phyloP scores from a whole-genome alignment of 768 basidiomycete species.

The Boletus sensibilis region DNA sequence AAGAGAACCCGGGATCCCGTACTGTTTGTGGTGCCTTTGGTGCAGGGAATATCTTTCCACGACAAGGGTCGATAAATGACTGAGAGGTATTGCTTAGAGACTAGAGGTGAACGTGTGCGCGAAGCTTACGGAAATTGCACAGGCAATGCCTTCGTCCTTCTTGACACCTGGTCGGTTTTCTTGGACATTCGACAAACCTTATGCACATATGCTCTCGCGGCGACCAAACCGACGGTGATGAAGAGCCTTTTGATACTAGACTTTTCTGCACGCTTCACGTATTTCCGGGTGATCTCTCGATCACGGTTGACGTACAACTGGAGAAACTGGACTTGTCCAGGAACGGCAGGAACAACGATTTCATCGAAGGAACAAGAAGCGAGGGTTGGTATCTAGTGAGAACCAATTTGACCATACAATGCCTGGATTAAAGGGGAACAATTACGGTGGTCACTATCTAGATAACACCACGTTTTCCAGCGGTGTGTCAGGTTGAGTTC shows the following conservation, averaged over 20 bases:
- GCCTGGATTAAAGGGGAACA: neutral
- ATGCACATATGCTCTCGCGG: no score
- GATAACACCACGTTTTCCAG: constrained; percentile 69
- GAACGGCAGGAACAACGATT: constrained; percentile 75
- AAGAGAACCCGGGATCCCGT: constrained; percentile 20
- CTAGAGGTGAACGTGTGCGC: constrained; percentile 31
- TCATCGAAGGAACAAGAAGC: constrained; percentile 94
- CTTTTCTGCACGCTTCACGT: no score
- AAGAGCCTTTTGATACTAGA: no score
- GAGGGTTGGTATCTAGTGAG: constrained; percentile 87
- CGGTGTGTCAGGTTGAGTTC: constrained; percentile 87
- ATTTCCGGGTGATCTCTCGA: constrained; percentile 75
- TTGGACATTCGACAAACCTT: constrained; percentile 25
- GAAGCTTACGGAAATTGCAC: constrained; percentile 76
- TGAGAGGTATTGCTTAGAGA: constrained; percentile 31
- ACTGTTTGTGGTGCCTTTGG: constrained; percentile 72
- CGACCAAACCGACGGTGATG: no score
- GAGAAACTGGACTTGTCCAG: constrained; percentile 76
- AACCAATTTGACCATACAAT: constrained; percentile 18
- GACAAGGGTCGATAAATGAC: constrained; percentile 88
- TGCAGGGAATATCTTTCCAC: constrained; percentile 66
- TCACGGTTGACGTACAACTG: constrained; percentile 91
- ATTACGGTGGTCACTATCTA: constrained; percentile 52
- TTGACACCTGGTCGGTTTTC: constrained; percentile 25
- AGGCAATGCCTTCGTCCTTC: constrained; percentile 74